Evolutionary conservation across 1,284 basidiomycete species (phyloP), one percentile per base, ranked within the genome.

Genomic region (Papiliotrema flavescens): DNA sequence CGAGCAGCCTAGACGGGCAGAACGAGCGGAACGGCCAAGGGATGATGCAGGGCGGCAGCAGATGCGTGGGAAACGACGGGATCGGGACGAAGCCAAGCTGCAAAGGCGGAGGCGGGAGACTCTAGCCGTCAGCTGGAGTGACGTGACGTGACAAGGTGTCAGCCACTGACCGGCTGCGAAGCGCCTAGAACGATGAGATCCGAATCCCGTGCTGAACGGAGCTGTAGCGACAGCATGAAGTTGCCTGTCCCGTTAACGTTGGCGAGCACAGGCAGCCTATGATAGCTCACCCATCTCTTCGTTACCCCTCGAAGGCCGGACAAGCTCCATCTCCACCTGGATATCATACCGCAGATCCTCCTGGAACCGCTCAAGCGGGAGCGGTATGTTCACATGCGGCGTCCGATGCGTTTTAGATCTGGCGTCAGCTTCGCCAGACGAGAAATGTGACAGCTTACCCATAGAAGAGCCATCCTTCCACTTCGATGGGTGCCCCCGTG

Each of bases 301-400:
- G 67, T 65, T 11, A 56, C 44, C 62, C 42, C 50, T 52, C 7
- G 54, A 47, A 6, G 75, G 74, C 26, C 74, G 60, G 13, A 77
- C 72, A 8, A 77, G 64, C 59, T 77, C 75, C 60, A 76, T 62
- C 57, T 76, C 74, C 15, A 77, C 67, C 51, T 75, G 68, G 5
- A 77, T 69, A 54, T 77, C 75, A 51, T 77, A 77, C 43, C 67
- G 54, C 58, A 77, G 56, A 54, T 75, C 75, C 49, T 75, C 70
- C 45, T 70, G 63, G 51, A 77, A 73, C 35, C 54, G 62, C 26
- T 69, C 67, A 9, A 61, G 22, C 0, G 65, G 53, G 6, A 77
- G 58, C 0, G 59, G 60, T 11, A 77, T 63, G 2, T 66, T 48
- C 3, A 69, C 57, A 59, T 77, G 74, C n/a, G 75, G 75, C 6